These are phyloP conservation scores for Oryza glaberrima DNA, from an alignment of 176 grass and related monocot genomes.

Conservation along the genomic window DNA sequence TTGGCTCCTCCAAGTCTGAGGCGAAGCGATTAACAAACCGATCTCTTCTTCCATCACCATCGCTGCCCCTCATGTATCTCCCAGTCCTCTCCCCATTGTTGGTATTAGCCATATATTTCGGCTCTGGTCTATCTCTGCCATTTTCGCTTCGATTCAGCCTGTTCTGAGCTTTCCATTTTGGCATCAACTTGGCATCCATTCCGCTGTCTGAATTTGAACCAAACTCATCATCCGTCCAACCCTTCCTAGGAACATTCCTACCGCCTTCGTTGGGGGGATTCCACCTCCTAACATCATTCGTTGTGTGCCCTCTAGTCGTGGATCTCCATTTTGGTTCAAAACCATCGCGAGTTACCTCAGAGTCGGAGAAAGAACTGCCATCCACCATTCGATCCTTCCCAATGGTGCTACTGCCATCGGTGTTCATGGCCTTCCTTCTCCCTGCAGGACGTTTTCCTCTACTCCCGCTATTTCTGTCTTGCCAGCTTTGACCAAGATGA, in stretches of 20 bases:
- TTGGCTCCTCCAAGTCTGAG: constrained; percentile 41
- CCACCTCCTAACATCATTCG: not conserved
- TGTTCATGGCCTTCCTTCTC: not conserved
- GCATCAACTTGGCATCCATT: not conserved
- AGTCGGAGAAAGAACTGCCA: constrained; percentile 28
- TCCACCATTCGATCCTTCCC: not conserved
- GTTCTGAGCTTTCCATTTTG: constrained; percentile 26
- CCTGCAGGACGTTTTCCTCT: not conserved
- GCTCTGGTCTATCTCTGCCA: not conserved
- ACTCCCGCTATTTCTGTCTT: not conserved
- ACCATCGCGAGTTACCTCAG: not conserved
- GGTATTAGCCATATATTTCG: not conserved
- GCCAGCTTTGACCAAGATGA: constrained; percentile 21
- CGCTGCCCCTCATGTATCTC: not conserved
- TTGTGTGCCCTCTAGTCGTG: constrained; percentile 4
- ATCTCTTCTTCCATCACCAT: not conserved
- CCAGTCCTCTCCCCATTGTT: not conserved
- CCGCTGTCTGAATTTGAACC: constrained; percentile 5
- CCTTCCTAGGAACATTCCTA: constrained; percentile 11
- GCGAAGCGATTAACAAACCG: not conserved
- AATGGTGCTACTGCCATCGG: not conserved
- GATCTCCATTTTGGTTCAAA: constrained; percentile 28
- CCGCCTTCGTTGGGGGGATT: not conserved
- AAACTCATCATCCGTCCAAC: not conserved
- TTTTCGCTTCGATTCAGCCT: not conserved